Evolutionary conservation across 371 early-diverging fungal genomes (phyloP), one percentile per base, ranked within the genome.

Genomic region (Dichotomocladium elegans): DNA sequence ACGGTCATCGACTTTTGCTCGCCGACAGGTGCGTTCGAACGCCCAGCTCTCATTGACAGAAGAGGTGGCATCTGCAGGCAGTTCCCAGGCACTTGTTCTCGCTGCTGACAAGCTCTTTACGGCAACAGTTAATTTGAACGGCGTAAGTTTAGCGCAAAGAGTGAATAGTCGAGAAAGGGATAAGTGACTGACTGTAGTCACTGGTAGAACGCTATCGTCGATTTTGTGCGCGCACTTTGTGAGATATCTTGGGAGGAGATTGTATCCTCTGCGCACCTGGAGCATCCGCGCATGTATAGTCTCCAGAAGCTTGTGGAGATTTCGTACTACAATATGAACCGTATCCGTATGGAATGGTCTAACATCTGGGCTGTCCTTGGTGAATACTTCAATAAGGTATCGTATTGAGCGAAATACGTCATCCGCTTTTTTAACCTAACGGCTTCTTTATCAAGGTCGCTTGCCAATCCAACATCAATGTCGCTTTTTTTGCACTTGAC

Each of bases 341-440:
- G 97, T 77, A 96, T 96, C 61, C 87, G 95, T 65, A 83, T 95
- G 57, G 97, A 96, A 70, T 96, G 97, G 97, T 88, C 92, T 33
- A 87, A 93, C 57, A 86, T 95, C 35, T 96, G 97, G 97, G 86
- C 88, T 1, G 89, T 95, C 12, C 75, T 96, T 2, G 94, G 95
- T 0, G 89, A 90, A 27, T 88, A 93, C 61, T 95, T 94, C 58
- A 91, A 93, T 68, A 86, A 90, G 57, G 69, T 73, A 44, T 29
- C 42, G 5, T 6, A n/a, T n/a, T n/a, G n/a, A n/a, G n/a, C n/a
- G n/a, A n/a, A n/a, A n/a, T n/a, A n/a, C n/a, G n/a, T n/a, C n/a
- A n/a, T n/a, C n/a, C n/a, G n/a, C n/a, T n/a, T n/a, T n/a, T n/a
- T n/a, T n/a, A n/a, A n/a, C n/a, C n/a, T n/a, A n/a, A 28, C 17